Base-by-base conservation (phyloP, 192 early-diverging fungal genomes). In the Rhizophagus sp. region DNA sequence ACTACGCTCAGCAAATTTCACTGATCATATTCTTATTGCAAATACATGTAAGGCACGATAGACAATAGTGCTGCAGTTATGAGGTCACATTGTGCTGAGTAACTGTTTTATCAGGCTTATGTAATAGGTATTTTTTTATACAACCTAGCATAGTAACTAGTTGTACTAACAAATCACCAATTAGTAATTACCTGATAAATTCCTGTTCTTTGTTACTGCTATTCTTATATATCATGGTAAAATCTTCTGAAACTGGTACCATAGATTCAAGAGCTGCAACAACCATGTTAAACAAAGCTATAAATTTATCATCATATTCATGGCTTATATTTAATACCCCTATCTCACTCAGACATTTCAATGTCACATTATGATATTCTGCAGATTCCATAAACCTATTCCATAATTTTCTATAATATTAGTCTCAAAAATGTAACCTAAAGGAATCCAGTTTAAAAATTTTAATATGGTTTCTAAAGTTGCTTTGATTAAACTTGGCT, bases 321-420 rank as follows among this genome's bases (percentile, higher is more conserved):
- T 85, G 86, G 36, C 89, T 88, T 19, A 96, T 89, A 49, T 94
- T 89, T 22, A 99, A 84, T n/a, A 89, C 89, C 62, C 94, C 97
- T 84, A 99, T 99, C 81, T 99, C 98, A 41, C 96, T 99, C 76
- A 99, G 85, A 83, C 98, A 99, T 84, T 98, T 97, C 74, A 99
- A 86, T 3, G 97, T 94, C 34, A 96, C 90, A 83, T 98, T 99
- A 47, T 96, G 92, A 84, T 97, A 98, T 69, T 91, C 90, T 24
- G 92, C 90, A 15, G 93, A 91, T 66, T 93, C 91, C 76, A 99
- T 87, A 83, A 99, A 99, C 81, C 95, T 90, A 22, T 86, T 92
- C 75, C 92, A 91, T 73, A 83, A 66, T 91, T 93, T 76, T 89
- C 91, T 66, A 99, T 97, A 49, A 99, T 82, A 81, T 94, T 91